These are phyloP conservation scores for Diplodia sapinea DNA, from an alignment of 2,329 filamentous ascomycete genomes.

Conservation along the genomic window DNA sequence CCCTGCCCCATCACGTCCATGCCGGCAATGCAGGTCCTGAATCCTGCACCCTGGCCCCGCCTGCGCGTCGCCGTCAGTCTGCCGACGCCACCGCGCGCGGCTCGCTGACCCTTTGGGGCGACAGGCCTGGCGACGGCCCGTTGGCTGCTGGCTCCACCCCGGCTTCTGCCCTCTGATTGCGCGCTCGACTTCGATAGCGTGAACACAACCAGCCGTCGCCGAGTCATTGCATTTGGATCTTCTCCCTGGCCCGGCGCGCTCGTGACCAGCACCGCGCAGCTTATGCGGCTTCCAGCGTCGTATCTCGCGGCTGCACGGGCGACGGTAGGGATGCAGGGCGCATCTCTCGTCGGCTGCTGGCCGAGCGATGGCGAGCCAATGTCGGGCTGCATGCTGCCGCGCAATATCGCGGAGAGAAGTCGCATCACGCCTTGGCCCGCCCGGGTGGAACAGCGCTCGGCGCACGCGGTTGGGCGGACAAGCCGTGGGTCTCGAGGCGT, in stretches of 20 bases:
- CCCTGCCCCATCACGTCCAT: constrained; percentile 23
- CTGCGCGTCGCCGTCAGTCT: constrained; percentile 25
- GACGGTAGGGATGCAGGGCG: constrained; percentile 18
- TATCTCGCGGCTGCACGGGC: constrained; percentile 2
- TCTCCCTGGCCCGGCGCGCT: not conserved
- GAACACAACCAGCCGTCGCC: not conserved
- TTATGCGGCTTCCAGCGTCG: not conserved
- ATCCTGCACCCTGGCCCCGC: not conserved
- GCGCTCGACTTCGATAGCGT: constrained; percentile 10
- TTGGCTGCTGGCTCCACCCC: not conserved
- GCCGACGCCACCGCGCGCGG: constrained; percentile 24
- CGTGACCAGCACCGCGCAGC: constrained; percentile 7
- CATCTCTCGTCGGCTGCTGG: not conserved
- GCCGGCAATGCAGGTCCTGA: constrained; percentile 27
- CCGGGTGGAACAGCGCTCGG: constrained; percentile 20
- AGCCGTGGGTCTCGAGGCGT: constrained; percentile 1
- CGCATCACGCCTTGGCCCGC: constrained; percentile 26
- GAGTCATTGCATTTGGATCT: constrained; percentile 1
- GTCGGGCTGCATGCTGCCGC: constrained; percentile 24
- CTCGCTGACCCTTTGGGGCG: not conserved
- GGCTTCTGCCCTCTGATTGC: constrained; percentile 15
- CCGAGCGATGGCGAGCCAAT: constrained; percentile 19
- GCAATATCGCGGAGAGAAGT: constrained; percentile 8
- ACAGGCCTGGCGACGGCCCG: constrained; percentile 11
- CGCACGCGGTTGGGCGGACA: constrained; percentile 23